Base-by-base conservation (phyloP, 306 rosid genomes). In the Trifolium repens region DNA sequence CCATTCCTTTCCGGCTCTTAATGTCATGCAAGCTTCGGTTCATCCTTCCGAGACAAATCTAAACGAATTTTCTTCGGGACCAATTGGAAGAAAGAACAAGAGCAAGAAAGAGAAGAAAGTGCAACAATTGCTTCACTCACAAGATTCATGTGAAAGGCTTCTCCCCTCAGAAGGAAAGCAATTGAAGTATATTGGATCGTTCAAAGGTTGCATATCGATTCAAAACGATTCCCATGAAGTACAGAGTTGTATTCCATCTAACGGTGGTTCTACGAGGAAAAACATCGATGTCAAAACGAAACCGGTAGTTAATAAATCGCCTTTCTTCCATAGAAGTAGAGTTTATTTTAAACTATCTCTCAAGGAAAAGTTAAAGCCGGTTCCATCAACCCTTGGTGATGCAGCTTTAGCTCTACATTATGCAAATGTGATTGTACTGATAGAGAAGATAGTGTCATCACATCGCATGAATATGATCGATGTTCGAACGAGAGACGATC, bases 351-450 rank as follows among this genome's bases (percentile, higher is more conserved):
- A 85, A 69, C 62, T 91, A 47, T 84, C 85, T 53, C 44, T 79
- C 49, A 88, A 80, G 63, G 73, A 71, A 44, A 43, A 67, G 34
- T 77, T 82, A 84, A 83, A 39, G 74, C 47, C 93, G 24, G 82
- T 80, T 16, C 69, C 87, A 11, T 81, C 62, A 2, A 92, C 96
- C 10, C 97, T 94, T 27, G 97, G 96, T 5, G 80, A 32, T 46
- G 91, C 93, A 11, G 90, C 87, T 71, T 78, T 92, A 27, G 90
- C 91, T 24, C 73, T 91, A 57, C 99, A 88, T 63, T 94, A 94
- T 84, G 96, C 97, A 49, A 84, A 86, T 60, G 78, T 94, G 43
- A 84, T 94, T 53, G 59, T 81, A 26, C 52, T 81, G 76, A 85
- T 92, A 35, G 96, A 94, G 82, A 88, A 77, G 62, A 86, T 89